Evolutionary conservation across 1,284 basidiomycete species (phyloP), one percentile per base, ranked within the genome.

Genomic region (Golubevia sp.): DNA sequence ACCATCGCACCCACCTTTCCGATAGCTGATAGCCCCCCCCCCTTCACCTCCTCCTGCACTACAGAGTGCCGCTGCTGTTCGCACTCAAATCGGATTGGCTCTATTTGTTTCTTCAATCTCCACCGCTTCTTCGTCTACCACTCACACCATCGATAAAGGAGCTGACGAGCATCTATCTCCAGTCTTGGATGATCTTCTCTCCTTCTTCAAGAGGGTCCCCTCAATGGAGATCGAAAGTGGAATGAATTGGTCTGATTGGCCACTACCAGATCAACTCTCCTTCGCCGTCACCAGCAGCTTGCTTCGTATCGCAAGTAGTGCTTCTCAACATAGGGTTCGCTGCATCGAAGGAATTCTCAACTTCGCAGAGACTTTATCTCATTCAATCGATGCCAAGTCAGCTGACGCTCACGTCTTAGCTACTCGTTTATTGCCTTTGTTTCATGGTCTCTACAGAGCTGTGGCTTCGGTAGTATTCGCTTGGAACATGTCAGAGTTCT

Each of bases 391-490:
- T 59, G 66, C 67, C 27, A 55, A 64, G 13, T 21, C 70, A 6
- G 58, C 73, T 91, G 92, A 91, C 1, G 85, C 90, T 27, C 87
- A 90, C 68, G 87, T 91, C 30, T 85, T 95, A 20, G 89, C 90
- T 0, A 91, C 92, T 71, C 85, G 70, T 56, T 67, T 91, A 55
- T 90, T 90, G 21, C 93, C 94, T 8, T 88, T 91, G 26, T 87
- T 96, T 62, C 92, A 96, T 81, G 93, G 93, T 13, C 86, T 94
- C 49, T 93, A 94, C 80, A 89, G 93, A 44, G 92, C 93, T 13
- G 88, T 94, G 64, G 91, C 90, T 53, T 90, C 91, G 13, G 90
- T 89, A 1, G 86, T 89, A 1, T 94, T 91, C 75, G 85, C 87
- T 23, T 95, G 93, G 92, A 88, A 87, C 20, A 77, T 89, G 27